Percentiles rank a stretch among this genome's conserved stretches.
Evolutionary conservation across 1,139 yeast species (phyloP).

Genomic region (Magnusiomyces ingens): DNA sequence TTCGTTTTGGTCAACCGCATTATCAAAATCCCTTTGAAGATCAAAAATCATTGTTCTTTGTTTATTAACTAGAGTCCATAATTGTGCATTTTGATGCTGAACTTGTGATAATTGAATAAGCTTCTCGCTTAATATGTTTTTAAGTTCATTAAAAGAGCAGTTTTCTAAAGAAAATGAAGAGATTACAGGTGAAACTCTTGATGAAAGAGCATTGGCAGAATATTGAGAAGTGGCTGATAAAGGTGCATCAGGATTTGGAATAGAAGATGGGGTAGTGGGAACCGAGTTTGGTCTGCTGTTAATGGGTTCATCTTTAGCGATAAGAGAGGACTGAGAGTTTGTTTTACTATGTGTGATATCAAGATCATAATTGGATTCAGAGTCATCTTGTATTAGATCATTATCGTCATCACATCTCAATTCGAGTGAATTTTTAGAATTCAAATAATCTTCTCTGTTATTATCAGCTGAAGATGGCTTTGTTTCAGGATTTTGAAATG

Average conservation of each 20-base stretch:
- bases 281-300: not conserved
- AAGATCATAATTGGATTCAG: too few species aligned
- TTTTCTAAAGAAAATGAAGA: slow-evolving; percentile 12
- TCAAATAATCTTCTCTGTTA: too few species aligned
- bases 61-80: slow-evolving; percentile 28
- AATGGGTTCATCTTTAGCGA: too few species aligned
- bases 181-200: not conserved
- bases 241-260: not conserved
- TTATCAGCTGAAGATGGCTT: too few species aligned
- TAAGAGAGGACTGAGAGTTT: too few species aligned
- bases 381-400: too few species aligned
- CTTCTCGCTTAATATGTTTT: slow-evolving; percentile 14
- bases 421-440: too few species aligned
- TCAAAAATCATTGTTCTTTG: slow-evolving; percentile 30
- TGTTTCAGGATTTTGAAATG: too few species aligned
- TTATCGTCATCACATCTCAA: too few species aligned
- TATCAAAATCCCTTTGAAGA: slow-evolving; percentile 26
- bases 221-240: slow-evolving; percentile 7
- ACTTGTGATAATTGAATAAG: slow-evolving; percentile 19
- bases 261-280: not conserved
- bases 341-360: too few species aligned
- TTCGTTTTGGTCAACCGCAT: slow-evolving; percentile 22
- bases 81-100: slow-evolving; percentile 27
- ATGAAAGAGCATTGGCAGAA: not conserved
- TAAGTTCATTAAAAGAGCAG: slow-evolving; percentile 13